phyloP scores from a whole-genome alignment of 1,139 yeast genomes.

The Geotrichum australiense region DNA sequence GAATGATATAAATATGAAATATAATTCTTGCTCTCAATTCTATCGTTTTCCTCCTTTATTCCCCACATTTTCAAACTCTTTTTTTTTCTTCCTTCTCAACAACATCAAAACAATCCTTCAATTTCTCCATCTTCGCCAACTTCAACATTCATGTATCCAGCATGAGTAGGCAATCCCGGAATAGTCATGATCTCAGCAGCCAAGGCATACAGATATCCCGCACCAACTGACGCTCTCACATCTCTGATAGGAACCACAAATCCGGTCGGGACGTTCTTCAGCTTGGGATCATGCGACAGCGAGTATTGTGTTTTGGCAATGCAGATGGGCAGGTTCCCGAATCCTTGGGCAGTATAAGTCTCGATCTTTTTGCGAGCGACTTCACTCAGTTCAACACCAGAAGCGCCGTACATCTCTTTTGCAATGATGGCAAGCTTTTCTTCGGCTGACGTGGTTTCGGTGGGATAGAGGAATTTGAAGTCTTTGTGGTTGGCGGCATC shows the following conservation, averaged over 20 bases:
- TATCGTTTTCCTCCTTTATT: not conserved
- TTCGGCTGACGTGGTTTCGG: constrained; percentile 64
- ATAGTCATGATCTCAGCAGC: constrained; percentile 97
- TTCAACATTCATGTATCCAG: constrained; percentile 96
- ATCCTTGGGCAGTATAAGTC: constrained; percentile 81
- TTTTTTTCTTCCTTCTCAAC: constrained; percentile 2
- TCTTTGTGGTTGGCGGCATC: constrained; percentile 43
- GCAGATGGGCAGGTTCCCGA: constrained; percentile 87
- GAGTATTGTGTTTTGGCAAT: constrained; percentile 98
- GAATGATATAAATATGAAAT: not conserved
- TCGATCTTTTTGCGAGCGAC: constrained; percentile 82
- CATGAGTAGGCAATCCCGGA: constrained; percentile 94
- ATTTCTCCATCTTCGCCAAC: constrained; percentile 89
- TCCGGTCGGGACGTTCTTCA: constrained; percentile 96
- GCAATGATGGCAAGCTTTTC: constrained; percentile 81
- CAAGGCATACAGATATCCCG: constrained; percentile 91
- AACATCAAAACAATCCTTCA: constrained; percentile 72
- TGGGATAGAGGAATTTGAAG: constrained; percentile 68
- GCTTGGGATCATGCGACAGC: constrained; percentile 82
- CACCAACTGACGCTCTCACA: constrained; percentile 90
- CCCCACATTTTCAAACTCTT: too few species aligned
- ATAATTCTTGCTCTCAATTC: not conserved
- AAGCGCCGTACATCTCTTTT: constrained; percentile 90
- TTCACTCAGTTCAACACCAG: constrained; percentile 76
- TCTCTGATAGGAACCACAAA: constrained; percentile 92